These are phyloP conservation scores for Colletotrichum godetiae DNA, from an alignment of 2,329 filamentous ascomycete genomes.

Conservation along the genomic window DNA sequence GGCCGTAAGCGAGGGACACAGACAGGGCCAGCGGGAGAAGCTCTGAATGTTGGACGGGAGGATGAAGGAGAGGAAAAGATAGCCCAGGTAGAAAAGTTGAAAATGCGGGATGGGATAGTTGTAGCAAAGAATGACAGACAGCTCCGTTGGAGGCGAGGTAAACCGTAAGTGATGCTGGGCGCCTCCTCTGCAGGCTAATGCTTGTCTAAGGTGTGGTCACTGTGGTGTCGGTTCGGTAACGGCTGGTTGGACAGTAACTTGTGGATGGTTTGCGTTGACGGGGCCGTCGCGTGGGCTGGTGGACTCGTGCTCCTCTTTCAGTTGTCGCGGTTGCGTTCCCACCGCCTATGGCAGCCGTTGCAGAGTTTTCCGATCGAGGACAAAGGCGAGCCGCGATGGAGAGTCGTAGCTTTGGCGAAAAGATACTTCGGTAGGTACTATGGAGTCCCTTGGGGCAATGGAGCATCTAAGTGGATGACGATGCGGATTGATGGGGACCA, in stretches of 20 bases:
- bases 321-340: neutral
- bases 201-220: neutral
- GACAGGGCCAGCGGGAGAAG: neutral
- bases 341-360: slow-evolving; percentile 20
- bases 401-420: neutral
- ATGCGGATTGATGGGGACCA: slow-evolving; percentile 15
- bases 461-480: slow-evolving; percentile 12
- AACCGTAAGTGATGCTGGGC: slow-evolving; percentile 19
- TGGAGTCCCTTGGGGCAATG: neutral
- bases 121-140: slow-evolving; percentile 2
- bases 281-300: neutral
- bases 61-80: neutral
- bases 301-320: neutral
- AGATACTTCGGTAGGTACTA: neutral
- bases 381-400: slow-evolving; percentile 5
- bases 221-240: neutral
- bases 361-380: slow-evolving; percentile 33
- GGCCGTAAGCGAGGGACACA: neutral
- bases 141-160: neutral
- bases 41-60: neutral
- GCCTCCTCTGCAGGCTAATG: neutral
- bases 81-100: slow-evolving; percentile 1
- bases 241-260: neutral
- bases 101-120: slow-evolving; percentile 18
- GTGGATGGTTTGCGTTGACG: neutral